Conservation (phyloP, 208 protist species). For the Leishmania gerbilli region DNA sequence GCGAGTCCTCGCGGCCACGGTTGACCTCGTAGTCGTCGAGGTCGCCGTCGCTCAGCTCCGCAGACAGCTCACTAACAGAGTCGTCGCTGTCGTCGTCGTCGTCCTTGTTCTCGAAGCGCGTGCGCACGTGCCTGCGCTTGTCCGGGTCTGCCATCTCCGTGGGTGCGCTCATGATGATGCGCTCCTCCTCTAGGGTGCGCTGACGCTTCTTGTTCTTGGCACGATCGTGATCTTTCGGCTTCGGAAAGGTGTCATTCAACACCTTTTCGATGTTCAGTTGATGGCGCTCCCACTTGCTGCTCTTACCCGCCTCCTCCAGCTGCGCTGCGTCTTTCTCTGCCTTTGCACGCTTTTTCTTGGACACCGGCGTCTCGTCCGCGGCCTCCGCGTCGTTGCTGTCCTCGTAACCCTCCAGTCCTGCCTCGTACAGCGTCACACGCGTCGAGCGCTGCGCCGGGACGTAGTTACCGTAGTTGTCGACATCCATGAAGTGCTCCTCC, state of each 20-base stretch:
- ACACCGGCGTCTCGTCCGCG: constrained; percentile 41
- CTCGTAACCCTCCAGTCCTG: constrained; percentile 45
- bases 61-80: constrained; percentile 30
- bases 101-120: constrained; percentile 39
- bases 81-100: constrained; percentile 40
- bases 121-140: constrained; percentile 59
- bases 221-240: constrained; percentile 44
- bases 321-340: constrained; percentile 43
- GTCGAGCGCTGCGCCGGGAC: constrained; percentile 65
- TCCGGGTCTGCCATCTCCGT: constrained; percentile 35
- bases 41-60: constrained; percentile 44
- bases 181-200: constrained; percentile 77
- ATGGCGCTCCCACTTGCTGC: constrained; percentile 77
- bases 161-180: constrained; percentile 60
- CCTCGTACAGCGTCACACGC: constrained; percentile 75
- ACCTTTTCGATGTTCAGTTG: constrained; percentile 87
- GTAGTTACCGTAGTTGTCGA: constrained; percentile 92
- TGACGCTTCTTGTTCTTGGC: constrained; percentile 41
- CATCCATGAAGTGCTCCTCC: constrained; percentile 81
- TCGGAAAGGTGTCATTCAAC: constrained; percentile 84
- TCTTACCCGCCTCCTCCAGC: constrained; percentile 35
- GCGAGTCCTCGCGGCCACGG: constrained; percentile 70
- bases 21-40: constrained; percentile 61
- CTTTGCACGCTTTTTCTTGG: constrained; percentile 37
- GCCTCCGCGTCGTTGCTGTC: constrained; percentile 38